Base-by-base conservation (phyloP, 345 rosid species). In the Hypericum perforatum region DNA sequence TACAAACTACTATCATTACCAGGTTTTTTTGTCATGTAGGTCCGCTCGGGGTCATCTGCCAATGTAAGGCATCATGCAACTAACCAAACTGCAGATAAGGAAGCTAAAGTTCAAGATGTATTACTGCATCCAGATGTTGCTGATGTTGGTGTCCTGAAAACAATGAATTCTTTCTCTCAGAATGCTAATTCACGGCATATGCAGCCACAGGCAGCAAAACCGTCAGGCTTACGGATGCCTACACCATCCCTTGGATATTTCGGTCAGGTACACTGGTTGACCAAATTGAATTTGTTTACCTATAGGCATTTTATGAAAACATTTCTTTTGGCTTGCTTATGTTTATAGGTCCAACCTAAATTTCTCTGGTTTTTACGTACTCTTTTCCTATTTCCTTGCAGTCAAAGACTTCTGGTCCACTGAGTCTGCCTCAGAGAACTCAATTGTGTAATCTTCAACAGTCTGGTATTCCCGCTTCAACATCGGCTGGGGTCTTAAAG, bases 171-270 rank as follows among this genome's bases (percentile, higher is more conserved):
- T 53, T 50, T 68, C 59, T 63, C 76, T 50, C 70, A 70, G 62
- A 72, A 53, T 54, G 49, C 51, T 49, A 65, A 53, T 56, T 58
- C 16, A 57, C 80, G 53, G 63, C 8, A 22, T 47, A 45, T 69
- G 56, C 70, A 68, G 57, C 53, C 65, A 8, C 81, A 51, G 69
- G 40, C 46, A 36, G 74, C 73, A 51, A 85, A 85, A 66, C 80
- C 90, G 64, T 81, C 96, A 52, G 90, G 98, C 56, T 76, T 91
- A 71, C 80, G 95, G 71, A 71, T 63, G 82, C 98, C 96, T 51
- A 82, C 89, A 38, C 96, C 98, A 46, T 88, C 98, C 52, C 53
- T 88, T 61, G 77, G 95, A 58, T 87, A 82, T 66, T 92, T 92
- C 76, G 55, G 63, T 62, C 79, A 80, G 95, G 98, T 92, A 65